Base-by-base conservation (phyloP, 2,329 filamentous ascomycete genomes). In the Epichloe sibirici region DNA sequence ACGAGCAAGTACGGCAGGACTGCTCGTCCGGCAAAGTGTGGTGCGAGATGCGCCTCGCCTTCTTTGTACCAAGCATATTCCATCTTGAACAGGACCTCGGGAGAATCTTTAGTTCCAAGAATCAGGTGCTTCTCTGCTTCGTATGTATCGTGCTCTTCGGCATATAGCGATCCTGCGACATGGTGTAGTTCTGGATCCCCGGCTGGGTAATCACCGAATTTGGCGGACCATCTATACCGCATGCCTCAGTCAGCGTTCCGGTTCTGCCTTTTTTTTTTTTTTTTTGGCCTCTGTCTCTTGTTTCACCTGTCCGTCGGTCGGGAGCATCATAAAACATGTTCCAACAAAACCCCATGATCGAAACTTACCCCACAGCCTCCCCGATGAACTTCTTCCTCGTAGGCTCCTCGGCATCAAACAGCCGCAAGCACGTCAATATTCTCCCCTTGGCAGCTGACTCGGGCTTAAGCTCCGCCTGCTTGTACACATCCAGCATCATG, bases 171-270 rank as follows among this genome's bases (percentile, higher is more conserved):
- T 49, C 93, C 93, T 38, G 85, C 84, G 44, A 95, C 90, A 70
- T 97, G 90, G 70, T 98, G 93, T 52, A 98, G 75, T 63, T 97
- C 93, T 3, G 91, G 86, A 64, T 98, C 93, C 55, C 93, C 93
- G 49, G 89, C 86, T 47, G 93, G 90, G 66, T 87, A 88, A 45
- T 93, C 87, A 59, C 90, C 89, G 63, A 82, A 85, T 66, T 86
- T 91, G 52, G 82, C 78, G 53, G 89, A 94, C 93, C 93, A 98
- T 45, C 70, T 72, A 53, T 21, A 51, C n/a, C 12, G 34, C 49
- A 57, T 13, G 17, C 46, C 55, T 47, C 51, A 35, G 50, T 49
- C 38, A 62, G 54, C 15, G 13, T 9, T 45, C n/a, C 15, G 23
- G 13, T 12, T 12, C 28, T 21, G n/a, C 28, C 21, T 21, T 50